Evolutionary conservation across 352 stramenopile species (phyloP).

Genomic region (Albugo laibachii): DNA sequence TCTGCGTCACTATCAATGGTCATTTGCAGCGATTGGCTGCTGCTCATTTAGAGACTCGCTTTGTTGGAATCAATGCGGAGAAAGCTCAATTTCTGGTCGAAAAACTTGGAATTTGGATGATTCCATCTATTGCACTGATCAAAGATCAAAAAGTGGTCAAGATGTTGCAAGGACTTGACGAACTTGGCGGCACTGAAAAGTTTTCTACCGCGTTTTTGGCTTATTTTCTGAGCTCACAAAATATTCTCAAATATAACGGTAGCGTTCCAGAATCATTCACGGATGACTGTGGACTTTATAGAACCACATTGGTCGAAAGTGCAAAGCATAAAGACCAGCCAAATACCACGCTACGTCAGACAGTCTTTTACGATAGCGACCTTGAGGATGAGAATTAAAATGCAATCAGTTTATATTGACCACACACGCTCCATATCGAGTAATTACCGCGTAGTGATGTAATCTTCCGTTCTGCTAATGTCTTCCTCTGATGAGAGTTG

Average conservation of each 20-base stretch:
- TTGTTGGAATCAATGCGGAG: constrained; percentile 92
- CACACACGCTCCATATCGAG: too few species aligned
- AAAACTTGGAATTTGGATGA: constrained; percentile 89
- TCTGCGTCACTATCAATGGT: constrained; percentile 87
- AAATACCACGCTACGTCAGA: constrained; percentile 39
- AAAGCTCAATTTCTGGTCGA: constrained; percentile 93
- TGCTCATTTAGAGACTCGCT: constrained; percentile 88
- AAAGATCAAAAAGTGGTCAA: constrained; percentile 92
- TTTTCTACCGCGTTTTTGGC: constrained; percentile 85
- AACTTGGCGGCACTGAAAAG: constrained; percentile 85
- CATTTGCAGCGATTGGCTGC: constrained; percentile 81
- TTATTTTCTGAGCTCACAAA: constrained; percentile 81
- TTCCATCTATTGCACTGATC: constrained; percentile 90
- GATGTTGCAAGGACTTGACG: constrained; percentile 90
- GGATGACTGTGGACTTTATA: constrained; percentile 35
- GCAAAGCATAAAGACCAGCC: constrained; percentile 13
- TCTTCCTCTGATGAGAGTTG: too few species aligned
- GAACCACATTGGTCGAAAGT: constrained; percentile 28
- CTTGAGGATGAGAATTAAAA: constrained; percentile 39
- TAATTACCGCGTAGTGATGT: too few species aligned
- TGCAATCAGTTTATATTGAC: too few species aligned
- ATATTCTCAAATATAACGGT: constrained; percentile 94
- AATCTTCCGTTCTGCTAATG: too few species aligned
- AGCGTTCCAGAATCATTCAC: constrained; percentile 29
- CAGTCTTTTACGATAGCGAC: constrained; percentile 73